A percentile compares a stretch with the other conserved stretches of the same genome.
These are phyloP conservation scores for Paratinospora sagittata DNA, from an alignment of 164 flowering plant species.

Conservation along the genomic window DNA sequence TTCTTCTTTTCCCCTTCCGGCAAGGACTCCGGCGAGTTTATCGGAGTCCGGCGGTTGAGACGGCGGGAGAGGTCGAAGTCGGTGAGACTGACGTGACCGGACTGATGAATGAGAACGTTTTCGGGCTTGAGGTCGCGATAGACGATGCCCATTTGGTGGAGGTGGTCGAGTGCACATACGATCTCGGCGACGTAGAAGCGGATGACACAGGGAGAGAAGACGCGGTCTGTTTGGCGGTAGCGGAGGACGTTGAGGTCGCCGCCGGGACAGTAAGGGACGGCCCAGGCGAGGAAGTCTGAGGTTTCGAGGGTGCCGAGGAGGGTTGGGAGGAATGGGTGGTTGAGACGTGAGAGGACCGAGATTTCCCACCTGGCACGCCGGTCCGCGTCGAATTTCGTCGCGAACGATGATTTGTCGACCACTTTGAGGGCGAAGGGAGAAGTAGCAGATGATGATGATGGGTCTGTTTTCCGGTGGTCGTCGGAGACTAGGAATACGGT, in stretches of 20 bases:
- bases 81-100: slow-evolving; percentile 71
- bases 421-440: slow-evolving; percentile 80
- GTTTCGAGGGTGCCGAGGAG: slow-evolving; percentile 52
- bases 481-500: slow-evolving; percentile 76
- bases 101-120: slow-evolving; percentile 57
- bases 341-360: slow-evolving; percentile 48
- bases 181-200: slow-evolving; percentile 69
- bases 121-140: slow-evolving; percentile 86
- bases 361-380: slow-evolving; percentile 94
- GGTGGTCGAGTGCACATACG: slow-evolving; percentile 61
- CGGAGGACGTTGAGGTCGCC: slow-evolving; percentile 92
- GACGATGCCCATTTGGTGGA: slow-evolving; percentile 58
- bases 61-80: slow-evolving; percentile 72
- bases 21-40: neutral
- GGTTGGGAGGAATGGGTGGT: slow-evolving; percentile 70
- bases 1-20: slow-evolving; percentile 1
- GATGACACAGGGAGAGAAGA: slow-evolving; percentile 40
- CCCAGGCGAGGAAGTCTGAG: slow-evolving; percentile 62
- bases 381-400: slow-evolving; percentile 47
- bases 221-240: slow-evolving; percentile 19
- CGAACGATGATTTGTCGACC: slow-evolving; percentile 51
- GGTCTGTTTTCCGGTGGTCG: slow-evolving; percentile 33
- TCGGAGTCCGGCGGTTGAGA: slow-evolving; percentile 6
- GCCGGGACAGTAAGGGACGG: slow-evolving; percentile 82
- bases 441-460: slow-evolving; percentile 18